Conservation (phyloP, 192 early-diverging fungal genomes). For the Funneliformis geosporum region DNA sequence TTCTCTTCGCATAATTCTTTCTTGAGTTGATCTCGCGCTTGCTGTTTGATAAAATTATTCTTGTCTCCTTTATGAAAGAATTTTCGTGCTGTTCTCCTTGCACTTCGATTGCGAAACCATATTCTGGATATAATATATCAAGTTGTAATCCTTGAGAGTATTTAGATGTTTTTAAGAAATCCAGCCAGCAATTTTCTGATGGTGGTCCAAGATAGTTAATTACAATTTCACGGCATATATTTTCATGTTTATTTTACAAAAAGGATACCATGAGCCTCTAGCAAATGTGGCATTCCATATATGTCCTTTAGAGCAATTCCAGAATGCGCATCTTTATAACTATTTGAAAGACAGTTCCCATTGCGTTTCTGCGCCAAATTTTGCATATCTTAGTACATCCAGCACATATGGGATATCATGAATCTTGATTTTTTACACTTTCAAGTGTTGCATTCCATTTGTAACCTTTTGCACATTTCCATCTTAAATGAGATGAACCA, state of each 20-base stretch:
- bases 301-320: constrained; percentile 19
- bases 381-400: constrained; percentile 1
- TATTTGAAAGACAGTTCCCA: constrained; percentile 23
- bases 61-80: too few species aligned
- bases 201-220: not conserved
- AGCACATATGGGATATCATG: constrained; percentile 7
- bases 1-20: not conserved
- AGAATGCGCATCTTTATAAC: constrained; percentile 23
- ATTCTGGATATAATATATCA: constrained; percentile 19
- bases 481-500: constrained; percentile 21
- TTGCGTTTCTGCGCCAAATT: constrained; percentile 14
- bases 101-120: constrained; percentile 9
- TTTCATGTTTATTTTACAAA: not conserved
- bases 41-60: too few species aligned
- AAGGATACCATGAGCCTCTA: constrained; percentile 1
- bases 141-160: constrained; percentile 9
- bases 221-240: not conserved
- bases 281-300: constrained; percentile 11
- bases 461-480: constrained; percentile 28
- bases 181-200: not conserved
- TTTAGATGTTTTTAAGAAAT: not conserved
- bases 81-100: too few species aligned
- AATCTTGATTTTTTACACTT: constrained; percentile 25
- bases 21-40: too few species aligned
- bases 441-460: constrained; percentile 30